Conservation (phyloP, 805 yeast species). For the Barnettozyma pratensis region DNA sequence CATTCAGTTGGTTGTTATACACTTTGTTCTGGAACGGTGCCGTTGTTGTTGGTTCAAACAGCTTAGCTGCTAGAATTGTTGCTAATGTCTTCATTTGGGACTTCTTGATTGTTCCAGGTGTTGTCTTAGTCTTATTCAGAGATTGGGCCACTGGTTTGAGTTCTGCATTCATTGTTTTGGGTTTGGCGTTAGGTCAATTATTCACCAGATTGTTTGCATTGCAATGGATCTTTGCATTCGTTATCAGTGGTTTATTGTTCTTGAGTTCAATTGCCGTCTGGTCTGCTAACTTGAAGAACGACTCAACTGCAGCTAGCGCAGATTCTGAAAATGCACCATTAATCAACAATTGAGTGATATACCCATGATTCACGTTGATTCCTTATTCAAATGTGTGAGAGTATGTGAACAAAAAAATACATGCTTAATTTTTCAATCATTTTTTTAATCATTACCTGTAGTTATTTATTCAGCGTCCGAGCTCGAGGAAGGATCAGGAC, state of each 20-base stretch:
- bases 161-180: conserved; percentile 53
- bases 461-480: not conserved
- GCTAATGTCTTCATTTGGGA: conserved; percentile 79
- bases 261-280: conserved; percentile 44
- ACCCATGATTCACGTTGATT: not conserved
- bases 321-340: conserved; percentile 35
- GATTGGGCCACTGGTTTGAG: conserved; percentile 71
- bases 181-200: conserved; percentile 67
- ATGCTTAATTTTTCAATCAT: no score
- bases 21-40: conserved; percentile 86
- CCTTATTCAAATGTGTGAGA: no score
- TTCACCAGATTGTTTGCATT: conserved; percentile 65
- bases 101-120: conserved; percentile 59
- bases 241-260: conserved; percentile 54
- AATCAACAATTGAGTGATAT: conserved; percentile 21
- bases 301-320: not conserved
- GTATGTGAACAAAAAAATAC: no score
- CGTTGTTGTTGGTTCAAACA: conserved; percentile 44
- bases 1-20: conserved; percentile 69
- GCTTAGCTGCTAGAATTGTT: conserved; percentile 55
- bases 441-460: no score
- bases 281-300: conserved; percentile 27
- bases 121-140: conserved; percentile 50
- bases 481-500: not conserved
- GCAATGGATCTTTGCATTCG: conserved; percentile 82